These are phyloP conservation scores for Colletotrichum sp. DNA, from an alignment of 2,329 filamentous ascomycete species.

Conservation along the genomic window DNA sequence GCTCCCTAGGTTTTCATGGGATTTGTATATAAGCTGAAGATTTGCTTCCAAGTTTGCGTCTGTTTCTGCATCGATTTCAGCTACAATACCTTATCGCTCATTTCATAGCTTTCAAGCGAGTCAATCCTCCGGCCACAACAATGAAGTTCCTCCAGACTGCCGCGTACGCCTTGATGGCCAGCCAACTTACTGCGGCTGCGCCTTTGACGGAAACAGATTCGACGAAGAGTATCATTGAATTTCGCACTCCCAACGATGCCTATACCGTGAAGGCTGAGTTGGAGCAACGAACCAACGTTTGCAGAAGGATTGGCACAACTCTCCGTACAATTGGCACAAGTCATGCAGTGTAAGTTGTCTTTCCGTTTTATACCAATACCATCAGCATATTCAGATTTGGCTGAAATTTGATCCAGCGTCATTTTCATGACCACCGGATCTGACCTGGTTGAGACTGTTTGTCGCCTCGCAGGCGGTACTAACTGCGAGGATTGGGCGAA, in stretches of 20 bases:
- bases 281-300: not conserved
- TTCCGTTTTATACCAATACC: not conserved
- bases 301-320: not conserved
- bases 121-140: not conserved
- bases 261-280: not conserved
- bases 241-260: not conserved
- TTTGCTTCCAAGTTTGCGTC: not conserved
- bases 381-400: not conserved
- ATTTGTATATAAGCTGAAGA: not conserved
- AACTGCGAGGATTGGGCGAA: not conserved
- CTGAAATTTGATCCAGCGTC: not conserved
- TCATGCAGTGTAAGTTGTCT: not conserved
- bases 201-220: not conserved
- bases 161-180: not conserved
- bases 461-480: not conserved
- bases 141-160: not conserved
- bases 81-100: not conserved
- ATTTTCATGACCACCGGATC: not conserved
- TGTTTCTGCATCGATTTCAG: not conserved
- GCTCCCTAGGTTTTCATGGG: not conserved
- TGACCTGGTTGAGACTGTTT: not conserved
- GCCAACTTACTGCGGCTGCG: not conserved
- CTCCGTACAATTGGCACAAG: not conserved
- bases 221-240: not conserved
- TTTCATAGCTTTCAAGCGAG: not conserved